Evolutionary conservation across 2,329 filamentous ascomycete species (phyloP), one percentile per base, ranked within the genome.

Genomic region (Xenosphaeropsis pyriputrescens): DNA sequence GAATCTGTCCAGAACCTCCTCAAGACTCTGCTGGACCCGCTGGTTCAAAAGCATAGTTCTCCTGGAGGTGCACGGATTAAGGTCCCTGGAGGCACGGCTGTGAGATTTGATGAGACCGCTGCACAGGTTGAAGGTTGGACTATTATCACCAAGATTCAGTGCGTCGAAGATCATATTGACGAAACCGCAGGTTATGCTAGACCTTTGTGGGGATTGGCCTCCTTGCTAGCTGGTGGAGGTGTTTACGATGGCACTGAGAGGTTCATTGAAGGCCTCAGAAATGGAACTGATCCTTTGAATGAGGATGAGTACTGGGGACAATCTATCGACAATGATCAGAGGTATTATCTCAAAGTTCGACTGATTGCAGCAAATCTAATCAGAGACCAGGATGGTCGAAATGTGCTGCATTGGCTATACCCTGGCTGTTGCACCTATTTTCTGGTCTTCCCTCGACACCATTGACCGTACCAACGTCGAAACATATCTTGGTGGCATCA

Each of bases 351-450:
- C 22, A 9, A 26, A 3, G 7, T 11, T 26, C 12, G 22, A 9
- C 12, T 9, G 22, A 26, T 26, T 6, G 22, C 22, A 6, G 22
- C 8, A 26, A 9, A 9, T 26, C 22, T 26, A 26, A 26, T 9
- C 8, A 26, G 4, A 26, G 12, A 26, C 4, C 8, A 26, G 22
- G 18, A 88, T 88, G 83, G 83, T 88, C 2, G 83, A 89, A 55
- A 84, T 85, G 68, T 86, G 81, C 51, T 81, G 82, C 1, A 66
- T 88, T 41, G 83, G 82, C 1, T 88, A 75, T 49, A 73, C 80
- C 1, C 63, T 89, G 38, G 79, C 77, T 19, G 74, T 84, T 37
- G 78, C 75, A 6, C 37, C 5, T 0, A 19, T 29, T 36, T 52
- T 55, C 17, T 54, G 64, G 67, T 63, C 75, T 12, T 72, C 68